Conservation (phyloP, 202 grass and related monocot species). For the Setaria viridis region DNA sequence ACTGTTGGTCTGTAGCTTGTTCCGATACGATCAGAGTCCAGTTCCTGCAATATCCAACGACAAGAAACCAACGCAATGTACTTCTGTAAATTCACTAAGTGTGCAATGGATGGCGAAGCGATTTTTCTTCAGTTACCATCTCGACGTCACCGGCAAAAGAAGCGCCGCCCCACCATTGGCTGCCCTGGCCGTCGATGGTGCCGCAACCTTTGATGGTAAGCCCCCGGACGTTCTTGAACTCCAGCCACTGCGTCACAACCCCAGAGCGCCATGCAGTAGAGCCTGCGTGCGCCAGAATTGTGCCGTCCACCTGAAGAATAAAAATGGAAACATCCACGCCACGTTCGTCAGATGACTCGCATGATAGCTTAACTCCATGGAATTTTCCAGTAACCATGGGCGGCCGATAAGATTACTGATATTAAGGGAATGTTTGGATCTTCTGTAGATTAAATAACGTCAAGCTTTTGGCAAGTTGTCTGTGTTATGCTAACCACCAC, state of each 20-base stretch:
- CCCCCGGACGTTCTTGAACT: slow-evolving; percentile 58
- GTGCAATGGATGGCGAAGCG: not conserved
- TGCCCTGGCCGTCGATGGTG: slow-evolving; percentile 66
- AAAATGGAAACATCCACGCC: not conserved
- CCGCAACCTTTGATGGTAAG: slow-evolving; percentile 64
- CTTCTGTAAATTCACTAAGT: not conserved
- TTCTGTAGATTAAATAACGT: not conserved
- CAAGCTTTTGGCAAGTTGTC: not conserved
- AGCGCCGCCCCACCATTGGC: slow-evolving; percentile 57
- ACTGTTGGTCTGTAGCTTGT: slow-evolving; percentile 53
- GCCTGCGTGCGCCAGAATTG: slow-evolving; percentile 49
- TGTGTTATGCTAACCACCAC: not conserved
- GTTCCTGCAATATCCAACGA: slow-evolving; percentile 5
- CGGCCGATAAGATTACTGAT: not conserved
- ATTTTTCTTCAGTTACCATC: not conserved
- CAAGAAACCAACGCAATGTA: not conserved
- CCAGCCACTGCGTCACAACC: slow-evolving; percentile 49
- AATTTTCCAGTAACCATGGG: not conserved
- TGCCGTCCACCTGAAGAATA: slow-evolving; percentile 67
- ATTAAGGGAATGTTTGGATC: not conserved
- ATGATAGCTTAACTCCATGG: not conserved
- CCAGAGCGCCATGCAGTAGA: slow-evolving; percentile 47
- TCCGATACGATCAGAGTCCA: slow-evolving; percentile 33
- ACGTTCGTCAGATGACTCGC: not conserved
- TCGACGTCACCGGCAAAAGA: slow-evolving; percentile 4